Conservation (phyloP, 1,139 yeast genomes). For the Geotrichum bryndzae region DNA sequence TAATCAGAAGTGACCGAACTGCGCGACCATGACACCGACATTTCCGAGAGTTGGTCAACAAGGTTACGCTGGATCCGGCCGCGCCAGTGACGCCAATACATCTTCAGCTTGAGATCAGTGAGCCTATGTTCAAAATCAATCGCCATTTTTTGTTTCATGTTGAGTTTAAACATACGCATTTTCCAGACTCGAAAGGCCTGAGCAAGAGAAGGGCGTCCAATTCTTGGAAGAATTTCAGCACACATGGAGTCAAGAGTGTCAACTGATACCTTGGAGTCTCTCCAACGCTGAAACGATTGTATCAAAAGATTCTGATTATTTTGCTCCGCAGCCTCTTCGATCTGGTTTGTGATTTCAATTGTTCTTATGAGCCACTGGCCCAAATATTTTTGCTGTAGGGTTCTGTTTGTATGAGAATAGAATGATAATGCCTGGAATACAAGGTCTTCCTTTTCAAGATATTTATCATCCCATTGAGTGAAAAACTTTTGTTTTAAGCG, state of each 20-base stretch:
- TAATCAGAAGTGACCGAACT: not conserved
- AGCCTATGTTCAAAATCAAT: slow-evolving; percentile 22
- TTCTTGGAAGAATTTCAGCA: not conserved
- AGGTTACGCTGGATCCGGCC: not conserved
- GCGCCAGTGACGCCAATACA: slow-evolving; percentile 25
- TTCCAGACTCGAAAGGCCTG: slow-evolving; percentile 24
- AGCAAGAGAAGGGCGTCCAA: slow-evolving; percentile 15
- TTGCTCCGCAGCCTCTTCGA: not conserved
- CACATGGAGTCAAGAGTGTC: not conserved
- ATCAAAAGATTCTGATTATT: not conserved
- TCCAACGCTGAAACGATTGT: slow-evolving; percentile 1
- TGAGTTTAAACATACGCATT: slow-evolving; percentile 23
- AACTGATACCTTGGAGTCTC: not conserved
- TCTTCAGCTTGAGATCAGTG: slow-evolving; percentile 20
- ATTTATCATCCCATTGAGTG: slow-evolving; percentile 7
- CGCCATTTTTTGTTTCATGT: slow-evolving; percentile 24
- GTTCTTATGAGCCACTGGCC: not conserved
- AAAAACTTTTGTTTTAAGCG: not conserved
- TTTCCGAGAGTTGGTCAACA: not conserved
- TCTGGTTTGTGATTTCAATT: not conserved
- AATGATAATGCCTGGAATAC: slow-evolving; percentile 2
- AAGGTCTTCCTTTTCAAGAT: not conserved
- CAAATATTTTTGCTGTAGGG: slow-evolving; percentile 2
- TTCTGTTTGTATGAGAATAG: not conserved
- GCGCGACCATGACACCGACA: not conserved